Conservation (phyloP, 176 grass and related monocot genomes). For the Carex parvula region DNA sequence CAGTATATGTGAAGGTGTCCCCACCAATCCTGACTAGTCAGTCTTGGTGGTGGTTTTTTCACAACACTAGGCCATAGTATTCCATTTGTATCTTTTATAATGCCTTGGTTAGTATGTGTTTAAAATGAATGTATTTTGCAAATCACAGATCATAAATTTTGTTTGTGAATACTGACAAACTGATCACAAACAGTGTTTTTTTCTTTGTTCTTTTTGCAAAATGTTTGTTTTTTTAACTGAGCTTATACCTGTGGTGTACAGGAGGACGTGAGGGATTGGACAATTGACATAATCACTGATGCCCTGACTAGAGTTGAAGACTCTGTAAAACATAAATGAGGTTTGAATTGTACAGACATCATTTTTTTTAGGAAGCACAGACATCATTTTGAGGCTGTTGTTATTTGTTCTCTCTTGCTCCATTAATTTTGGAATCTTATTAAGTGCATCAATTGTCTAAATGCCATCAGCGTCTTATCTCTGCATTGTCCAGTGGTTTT, state of each 20-base stretch:
- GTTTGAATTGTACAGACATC: slow-evolving; percentile 13
- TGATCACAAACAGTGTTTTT: background rate
- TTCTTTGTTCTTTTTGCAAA: background rate
- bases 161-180: background rate
- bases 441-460: background rate
- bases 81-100: background rate
- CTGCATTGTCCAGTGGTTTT: background rate
- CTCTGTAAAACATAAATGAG: slow-evolving; percentile 57
- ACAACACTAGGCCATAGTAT: background rate
- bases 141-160: background rate
- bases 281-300: slow-evolving; percentile 61
- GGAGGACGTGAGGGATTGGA: slow-evolving; percentile 85
- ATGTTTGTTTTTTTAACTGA: background rate
- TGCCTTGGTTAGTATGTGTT: background rate
- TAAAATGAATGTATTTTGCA: background rate
- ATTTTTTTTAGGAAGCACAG: background rate
- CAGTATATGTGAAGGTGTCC: no score
- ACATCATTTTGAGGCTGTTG: slow-evolving; percentile 1
- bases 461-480: background rate
- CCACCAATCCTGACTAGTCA: no score
- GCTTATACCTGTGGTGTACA: slow-evolving; percentile 30
- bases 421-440: slow-evolving; percentile 4
- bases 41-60: no score
- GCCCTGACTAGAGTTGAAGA: slow-evolving; percentile 78
- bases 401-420: background rate